phyloP scores from a whole-genome alignment of 352 stramenopile species.

The Plasmopara viticola region DNA sequence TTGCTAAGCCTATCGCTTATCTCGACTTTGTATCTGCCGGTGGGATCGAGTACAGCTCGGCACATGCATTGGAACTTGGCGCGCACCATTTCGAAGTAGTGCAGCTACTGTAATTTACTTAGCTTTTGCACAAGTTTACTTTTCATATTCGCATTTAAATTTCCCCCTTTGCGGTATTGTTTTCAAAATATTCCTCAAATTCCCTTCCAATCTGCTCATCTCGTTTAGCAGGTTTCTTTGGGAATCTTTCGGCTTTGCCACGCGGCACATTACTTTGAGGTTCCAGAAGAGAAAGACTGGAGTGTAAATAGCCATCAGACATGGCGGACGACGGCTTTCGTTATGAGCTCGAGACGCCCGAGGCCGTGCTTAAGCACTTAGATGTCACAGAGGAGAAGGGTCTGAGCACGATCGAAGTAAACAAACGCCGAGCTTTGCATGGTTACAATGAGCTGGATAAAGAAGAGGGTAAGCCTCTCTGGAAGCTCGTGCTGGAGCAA shows the following conservation, averaged over 20 bases:
- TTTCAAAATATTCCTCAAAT: not conserved
- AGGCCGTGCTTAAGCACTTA: constrained; percentile 74
- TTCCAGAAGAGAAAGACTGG: constrained; percentile 9
- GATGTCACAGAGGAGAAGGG: constrained; percentile 54
- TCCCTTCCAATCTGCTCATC: constrained; percentile 11
- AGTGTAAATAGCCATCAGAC: not conserved
- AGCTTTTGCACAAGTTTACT: no score
- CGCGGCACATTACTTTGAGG: constrained; percentile 18
- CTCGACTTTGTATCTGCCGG: no score
- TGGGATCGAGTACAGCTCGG: no score
- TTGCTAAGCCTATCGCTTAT: no score
- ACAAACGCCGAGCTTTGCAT: constrained; percentile 43
- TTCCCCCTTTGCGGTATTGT: not conserved
- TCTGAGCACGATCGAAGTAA: constrained; percentile 45
- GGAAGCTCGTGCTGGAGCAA: constrained; percentile 96
- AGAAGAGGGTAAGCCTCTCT: constrained; percentile 84
- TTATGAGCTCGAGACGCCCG: constrained; percentile 63
- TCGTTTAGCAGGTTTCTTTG: constrained; percentile 1
- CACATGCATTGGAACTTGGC: no score
- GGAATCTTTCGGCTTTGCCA: constrained; percentile 18
- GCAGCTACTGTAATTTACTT: no score
- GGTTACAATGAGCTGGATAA: constrained; percentile 89
- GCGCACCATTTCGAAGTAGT: no score
- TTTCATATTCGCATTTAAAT: no score
- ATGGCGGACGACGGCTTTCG: constrained; percentile 27